phyloP scores from a whole-genome alignment of 2,329 filamentous ascomycete species.

The Colletotrichum sp. region DNA sequence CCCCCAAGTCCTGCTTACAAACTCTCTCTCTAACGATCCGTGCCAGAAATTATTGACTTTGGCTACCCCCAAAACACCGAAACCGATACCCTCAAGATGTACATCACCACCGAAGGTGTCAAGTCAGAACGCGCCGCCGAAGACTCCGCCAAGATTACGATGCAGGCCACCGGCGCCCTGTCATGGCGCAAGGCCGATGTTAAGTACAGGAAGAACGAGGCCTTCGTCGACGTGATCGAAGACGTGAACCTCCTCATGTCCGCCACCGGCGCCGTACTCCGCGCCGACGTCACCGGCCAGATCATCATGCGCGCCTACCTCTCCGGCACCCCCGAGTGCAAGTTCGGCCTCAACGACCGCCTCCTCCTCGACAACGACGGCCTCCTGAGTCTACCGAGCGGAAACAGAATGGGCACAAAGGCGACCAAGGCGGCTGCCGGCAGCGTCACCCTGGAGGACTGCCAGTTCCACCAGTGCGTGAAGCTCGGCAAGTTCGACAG shows the following conservation, averaged over 20 bases:
- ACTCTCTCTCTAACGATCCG: not conserved
- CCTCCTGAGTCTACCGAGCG: conserved; percentile 69
- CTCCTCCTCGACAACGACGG: conserved; percentile 84
- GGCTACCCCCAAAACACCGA: conserved; percentile 99
- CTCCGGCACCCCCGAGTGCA: conserved; percentile 95
- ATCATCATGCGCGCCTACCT: conserved; percentile 99
- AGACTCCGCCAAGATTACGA: conserved; percentile 97
- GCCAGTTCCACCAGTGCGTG: conserved; percentile 98
- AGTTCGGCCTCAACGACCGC: conserved; percentile 96
- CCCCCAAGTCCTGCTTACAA: not conserved
- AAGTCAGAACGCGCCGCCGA: conserved; percentile 87
- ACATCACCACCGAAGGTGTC: conserved; percentile 98
- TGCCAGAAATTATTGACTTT: conserved; percentile 93
- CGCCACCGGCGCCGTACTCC: conserved; percentile 92
- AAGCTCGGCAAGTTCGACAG: conserved; percentile 97
- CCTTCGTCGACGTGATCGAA: conserved; percentile 98
- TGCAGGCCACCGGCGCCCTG: conserved; percentile 96
- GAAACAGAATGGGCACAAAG: conserved; percentile 81
- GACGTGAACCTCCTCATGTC: conserved; percentile 99
- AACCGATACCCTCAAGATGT: conserved; percentile 99
- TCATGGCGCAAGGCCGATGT: conserved; percentile 98
- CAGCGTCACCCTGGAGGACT: conserved; percentile 95
- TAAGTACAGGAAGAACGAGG: conserved; percentile 99
- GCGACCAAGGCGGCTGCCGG: conserved; percentile 95
- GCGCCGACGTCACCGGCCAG: conserved; percentile 95